Conservation (phyloP, 2,329 filamentous ascomycete genomes). For the Basipetospora chlamydospora region DNA sequence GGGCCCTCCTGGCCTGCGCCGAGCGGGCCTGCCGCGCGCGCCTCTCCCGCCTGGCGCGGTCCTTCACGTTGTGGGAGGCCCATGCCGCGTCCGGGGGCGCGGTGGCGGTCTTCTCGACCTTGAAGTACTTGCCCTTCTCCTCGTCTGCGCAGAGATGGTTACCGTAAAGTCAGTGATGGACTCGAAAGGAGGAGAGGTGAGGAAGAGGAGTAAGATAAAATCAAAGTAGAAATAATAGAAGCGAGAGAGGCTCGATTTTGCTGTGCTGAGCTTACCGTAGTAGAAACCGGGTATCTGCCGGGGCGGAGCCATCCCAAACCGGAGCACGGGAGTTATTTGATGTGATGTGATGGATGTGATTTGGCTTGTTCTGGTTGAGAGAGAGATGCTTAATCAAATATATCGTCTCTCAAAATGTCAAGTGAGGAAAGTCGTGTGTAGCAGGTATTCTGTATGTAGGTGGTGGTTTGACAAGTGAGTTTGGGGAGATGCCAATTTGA, state of each 20-base stretch:
- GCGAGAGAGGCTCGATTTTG: not conserved
- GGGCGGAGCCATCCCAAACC: no score
- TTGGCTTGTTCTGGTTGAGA: no score
- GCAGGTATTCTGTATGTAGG: no score
- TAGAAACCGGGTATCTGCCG: slow-evolving; percentile 37
- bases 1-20: slow-evolving; percentile 22
- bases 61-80: slow-evolving; percentile 43
- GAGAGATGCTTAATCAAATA: no score
- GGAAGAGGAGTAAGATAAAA: not conserved
- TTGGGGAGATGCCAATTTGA: no score
- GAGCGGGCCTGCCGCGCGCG: slow-evolving; percentile 15
- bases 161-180: not conserved
- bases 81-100: slow-evolving; percentile 36
- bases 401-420: no score
- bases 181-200: not conserved
- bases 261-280: slow-evolving; percentile 24
- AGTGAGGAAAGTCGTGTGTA: no score
- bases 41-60: slow-evolving; percentile 31
- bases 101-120: slow-evolving; percentile 42
- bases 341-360: no score
- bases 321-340: no score
- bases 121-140: slow-evolving; percentile 53
- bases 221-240: not conserved
- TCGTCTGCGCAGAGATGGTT: slow-evolving; percentile 22
- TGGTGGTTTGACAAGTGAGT: no score